Percentiles rank a stretch among this genome's conserved stretches.
Evolutionary conservation across 345 rosid species (phyloP).

Genomic region (Pistacia vera): DNA sequence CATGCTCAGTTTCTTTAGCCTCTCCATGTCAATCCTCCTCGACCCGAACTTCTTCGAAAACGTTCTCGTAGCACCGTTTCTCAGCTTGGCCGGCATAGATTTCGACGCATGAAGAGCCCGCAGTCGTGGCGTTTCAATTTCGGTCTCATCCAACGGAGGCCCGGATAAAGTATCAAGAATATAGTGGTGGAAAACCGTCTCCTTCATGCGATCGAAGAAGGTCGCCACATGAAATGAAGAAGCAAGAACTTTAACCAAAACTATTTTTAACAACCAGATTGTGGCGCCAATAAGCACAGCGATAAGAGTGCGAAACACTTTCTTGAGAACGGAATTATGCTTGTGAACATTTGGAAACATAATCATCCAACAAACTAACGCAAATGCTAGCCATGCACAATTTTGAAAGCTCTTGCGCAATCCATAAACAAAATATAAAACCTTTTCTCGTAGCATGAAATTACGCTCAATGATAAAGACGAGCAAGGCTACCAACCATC

Average conservation of each 20-base stretch:
- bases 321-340: constrained; percentile 30
- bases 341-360: constrained; percentile 38
- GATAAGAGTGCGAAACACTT: constrained; percentile 30
- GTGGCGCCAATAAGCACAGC: constrained; percentile 54
- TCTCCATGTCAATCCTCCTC: no score
- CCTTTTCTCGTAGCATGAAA: constrained; percentile 37
- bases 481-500: constrained; percentile 32
- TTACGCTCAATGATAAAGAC: constrained; percentile 32
- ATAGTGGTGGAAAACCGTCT: no score
- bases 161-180: no score
- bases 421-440: constrained; percentile 33
- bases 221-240: neutral
- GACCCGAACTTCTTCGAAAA: no score
- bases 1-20: no score
- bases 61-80: no score
- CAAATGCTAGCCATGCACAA: constrained; percentile 30
- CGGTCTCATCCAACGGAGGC: no score
- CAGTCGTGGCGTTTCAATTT: no score
- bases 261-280: constrained; percentile 54
- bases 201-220: no score
- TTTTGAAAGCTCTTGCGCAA: constrained; percentile 35
- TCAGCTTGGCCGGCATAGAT: no score
- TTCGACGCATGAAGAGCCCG: no score
- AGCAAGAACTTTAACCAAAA: constrained; percentile 51
- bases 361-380: constrained; percentile 27